phyloP scores from a whole-genome alignment of 176 grass and related monocot genomes.

The Oryza coarctata region DNA sequence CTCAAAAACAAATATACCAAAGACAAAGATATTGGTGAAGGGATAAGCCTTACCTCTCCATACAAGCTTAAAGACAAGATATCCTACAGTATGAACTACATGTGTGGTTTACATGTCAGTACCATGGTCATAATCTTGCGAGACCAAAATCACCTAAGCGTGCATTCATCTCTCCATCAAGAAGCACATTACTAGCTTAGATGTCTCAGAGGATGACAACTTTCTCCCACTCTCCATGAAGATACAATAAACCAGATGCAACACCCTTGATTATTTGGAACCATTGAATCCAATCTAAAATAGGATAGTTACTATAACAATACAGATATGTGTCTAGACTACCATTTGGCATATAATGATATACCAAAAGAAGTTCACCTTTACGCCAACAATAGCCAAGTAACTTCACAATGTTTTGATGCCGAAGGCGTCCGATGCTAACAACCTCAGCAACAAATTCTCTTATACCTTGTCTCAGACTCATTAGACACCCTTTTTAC shows the following conservation, averaged over 20 bases:
- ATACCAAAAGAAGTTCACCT: constrained; percentile 37
- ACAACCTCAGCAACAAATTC: constrained; percentile 33
- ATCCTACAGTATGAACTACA: constrained; percentile 54
- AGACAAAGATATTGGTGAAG: no score
- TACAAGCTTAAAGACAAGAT: constrained; percentile 49
- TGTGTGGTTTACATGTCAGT: constrained; percentile 38
- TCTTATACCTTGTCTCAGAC: constrained; percentile 19
- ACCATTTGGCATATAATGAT: constrained; percentile 38
- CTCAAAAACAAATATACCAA: no score
- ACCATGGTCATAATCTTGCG: constrained; percentile 54
- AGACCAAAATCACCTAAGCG: constrained; percentile 59
- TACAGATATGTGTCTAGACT: constrained; percentile 36
- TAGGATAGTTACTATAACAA: background rate
- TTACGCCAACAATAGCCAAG: constrained; percentile 27
- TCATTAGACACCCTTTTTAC: constrained; percentile 32
- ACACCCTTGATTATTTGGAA: constrained; percentile 49
- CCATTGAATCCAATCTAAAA: constrained; percentile 32
- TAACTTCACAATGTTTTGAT: constrained; percentile 21
- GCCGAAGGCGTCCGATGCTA: constrained; percentile 25
- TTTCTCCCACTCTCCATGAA: constrained; percentile 53
- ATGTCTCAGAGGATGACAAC: constrained; percentile 37
- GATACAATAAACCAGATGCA: constrained; percentile 41
- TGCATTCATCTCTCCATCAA: constrained; percentile 25
- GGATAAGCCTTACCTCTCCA: no score
- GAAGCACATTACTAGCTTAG: constrained; percentile 41